Base-by-base conservation (phyloP, 1,284 basidiomycete species). In the Wolfiporia cocos region DNA sequence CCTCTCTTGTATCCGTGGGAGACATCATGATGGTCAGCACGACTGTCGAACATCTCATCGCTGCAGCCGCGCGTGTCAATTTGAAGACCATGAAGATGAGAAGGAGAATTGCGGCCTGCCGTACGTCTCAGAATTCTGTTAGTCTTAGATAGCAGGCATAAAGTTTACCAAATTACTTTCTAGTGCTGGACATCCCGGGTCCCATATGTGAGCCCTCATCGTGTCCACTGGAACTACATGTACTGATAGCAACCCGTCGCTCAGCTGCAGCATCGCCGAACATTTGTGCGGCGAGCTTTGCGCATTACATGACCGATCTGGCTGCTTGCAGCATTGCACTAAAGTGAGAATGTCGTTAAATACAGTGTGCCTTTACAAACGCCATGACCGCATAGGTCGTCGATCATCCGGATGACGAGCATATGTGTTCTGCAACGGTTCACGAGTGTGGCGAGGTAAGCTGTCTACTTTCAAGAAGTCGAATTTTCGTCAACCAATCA, bases 371-470 rank as follows among this genome's bases (percentile, higher is more conserved):
- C 43, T 12, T 38, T 23, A 15, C 28, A 14, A 23, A 17, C 28
- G 26, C 14, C 9, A 12, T 36, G 4, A 11, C 17, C 20, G 6
- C n/a, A 32, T 50, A 76, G 74, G 54, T 67, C 11, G 59, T 63
- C n/a, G 61, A 59, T 29, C 73, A 78, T 42, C 29, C 42, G 10
- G 74, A 70, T 1, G 65, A 63, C 0, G 70, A 68, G 3, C 78
- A 81, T 47, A 42, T 71, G 36, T 81, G 79, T 50, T 68, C 74
- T 1, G 72, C 77, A 5, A 56, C 61, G 1, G 52, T 66, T 1
- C 79, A 82, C 48, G 67, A 66, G n/a, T 81, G 80, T 43, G 75
- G 75, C 21, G 58, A 71, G 62, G 78, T 74, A 44, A 38, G 60
- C 37, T n/a, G 5, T 6, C 14, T 12, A 22, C 31, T 12, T 17